Evolutionary conservation across 2,329 filamentous ascomycete species (phyloP), one percentile per base, ranked within the genome.

Genomic region (Hypomyces perniciosus): DNA sequence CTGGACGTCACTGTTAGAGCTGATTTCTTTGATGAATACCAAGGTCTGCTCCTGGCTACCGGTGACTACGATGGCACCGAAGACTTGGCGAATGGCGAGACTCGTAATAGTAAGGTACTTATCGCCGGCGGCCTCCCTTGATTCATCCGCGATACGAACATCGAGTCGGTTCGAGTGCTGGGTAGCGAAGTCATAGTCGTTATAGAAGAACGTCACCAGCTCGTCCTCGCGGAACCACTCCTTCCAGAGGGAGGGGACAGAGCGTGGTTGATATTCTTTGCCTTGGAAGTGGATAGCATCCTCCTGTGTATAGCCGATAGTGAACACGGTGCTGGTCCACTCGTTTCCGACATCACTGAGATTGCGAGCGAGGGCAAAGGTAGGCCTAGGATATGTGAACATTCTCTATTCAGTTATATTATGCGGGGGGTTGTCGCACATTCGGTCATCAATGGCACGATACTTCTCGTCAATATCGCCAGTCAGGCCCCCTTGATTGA

Each of bases 1-100:
- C 65, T 95, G 88, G 56, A 84, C 84, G 60, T 95, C 92, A 37
- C 90, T 89, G 63, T 95, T 85, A 3, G 87, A 92, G 54, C 86
- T 90, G 61, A 95, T 95, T 65, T 95, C 90, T 65, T 96, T 95
- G 49, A 95, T 70, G 70, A 95, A 95, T 10, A 95, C 69, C 48
- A 91, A 78, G 0, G 86, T 84, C 50, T 86, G 77, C 1, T 84
- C 73, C 4, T 80, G 72, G 10, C 86, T 87, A 48, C 87, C 81
- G 7, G 84, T 80, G 62, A 90, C 87, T 56, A 84, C 84, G 2
- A 88, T 83, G 0, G 83, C 87, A 10, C 85, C 90, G 68, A 95
- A 84, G 1, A 85, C 81, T 67, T 96, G 90, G 42, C 90, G 82
- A n/a, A 90, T 86, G 40, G 83, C 84, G 28, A 96, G 77, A 1